Evolutionary conservation across 257 asterid genomes (phyloP).

Genomic region (Jaltomata sinuosa): DNA sequence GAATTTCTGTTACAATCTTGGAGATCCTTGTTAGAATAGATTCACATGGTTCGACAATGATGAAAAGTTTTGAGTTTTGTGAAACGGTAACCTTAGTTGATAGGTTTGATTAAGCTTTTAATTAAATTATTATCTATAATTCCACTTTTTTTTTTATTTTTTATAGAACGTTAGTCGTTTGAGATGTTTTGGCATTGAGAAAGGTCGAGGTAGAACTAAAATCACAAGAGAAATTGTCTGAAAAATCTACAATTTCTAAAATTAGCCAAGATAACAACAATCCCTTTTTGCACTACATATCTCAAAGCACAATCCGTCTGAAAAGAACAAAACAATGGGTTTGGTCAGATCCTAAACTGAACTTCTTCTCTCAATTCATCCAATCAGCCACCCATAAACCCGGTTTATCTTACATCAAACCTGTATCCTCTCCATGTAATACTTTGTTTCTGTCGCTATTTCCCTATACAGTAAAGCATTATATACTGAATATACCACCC

Average conservation of each 20-base stretch:
- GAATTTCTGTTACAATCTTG: background rate
- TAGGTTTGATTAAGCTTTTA: background rate
- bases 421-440: background rate
- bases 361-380: background rate
- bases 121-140: too few species aligned
- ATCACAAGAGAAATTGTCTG: too few species aligned
- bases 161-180: too few species aligned
- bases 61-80: too few species aligned
- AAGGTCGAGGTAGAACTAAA: too few species aligned
- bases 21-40: background rate
- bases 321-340: background rate
- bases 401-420: background rate
- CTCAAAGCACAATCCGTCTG: background rate
- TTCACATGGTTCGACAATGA: too few species aligned
- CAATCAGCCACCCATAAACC: background rate
- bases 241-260: too few species aligned
- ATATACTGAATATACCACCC: background rate
- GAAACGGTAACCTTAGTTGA: too few species aligned
- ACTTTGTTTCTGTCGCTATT: background rate
- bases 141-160: too few species aligned
- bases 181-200: too few species aligned
- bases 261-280: background rate
- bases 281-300: background rate
- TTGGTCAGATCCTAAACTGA: constrained; percentile 1
- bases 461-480: background rate